These are phyloP conservation scores for Calycina marina DNA, from an alignment of 2,329 filamentous ascomycete genomes.

Conservation along the genomic window DNA sequence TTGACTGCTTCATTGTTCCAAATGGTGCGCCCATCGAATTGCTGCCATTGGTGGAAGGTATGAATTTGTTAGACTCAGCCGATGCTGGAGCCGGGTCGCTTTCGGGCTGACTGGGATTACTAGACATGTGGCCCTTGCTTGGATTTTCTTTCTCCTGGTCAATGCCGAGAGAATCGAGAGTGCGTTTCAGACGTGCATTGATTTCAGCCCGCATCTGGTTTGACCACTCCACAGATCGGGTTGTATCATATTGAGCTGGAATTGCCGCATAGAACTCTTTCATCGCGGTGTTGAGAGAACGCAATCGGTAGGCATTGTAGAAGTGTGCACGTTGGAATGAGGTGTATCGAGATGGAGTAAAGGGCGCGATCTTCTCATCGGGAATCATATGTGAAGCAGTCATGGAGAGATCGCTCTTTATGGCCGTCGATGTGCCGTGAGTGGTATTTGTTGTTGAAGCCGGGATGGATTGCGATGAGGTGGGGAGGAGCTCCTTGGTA, in stretches of 20 bases:
- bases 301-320: slow-evolving; percentile 17
- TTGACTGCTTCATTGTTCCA: background rate
- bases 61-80: background rate
- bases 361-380: slow-evolving; percentile 10
- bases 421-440: too few species aligned
- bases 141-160: slow-evolving; percentile 13
- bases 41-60: background rate
- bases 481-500: too few species aligned
- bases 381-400: too few species aligned
- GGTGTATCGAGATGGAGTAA: slow-evolving; percentile 13
- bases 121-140: slow-evolving; percentile 10
- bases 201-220: slow-evolving; percentile 1
- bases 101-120: slow-evolving; percentile 1
- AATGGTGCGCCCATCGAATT: background rate
- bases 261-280: slow-evolving; percentile 11
- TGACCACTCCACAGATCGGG: slow-evolving; percentile 1
- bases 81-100: background rate
- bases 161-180: slow-evolving; percentile 6
- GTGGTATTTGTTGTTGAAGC: too few species aligned
- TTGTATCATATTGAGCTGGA: slow-evolving; percentile 4
- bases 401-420: too few species aligned
- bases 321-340: too few species aligned
- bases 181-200: background rate
- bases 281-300: slow-evolving; percentile 17
- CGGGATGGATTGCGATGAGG: too few species aligned